Percentiles rank a stretch among this genome's conserved stretches.
phyloP scores from a whole-genome alignment of 345 rosid species.

The Pelargonium nanum region DNA sequence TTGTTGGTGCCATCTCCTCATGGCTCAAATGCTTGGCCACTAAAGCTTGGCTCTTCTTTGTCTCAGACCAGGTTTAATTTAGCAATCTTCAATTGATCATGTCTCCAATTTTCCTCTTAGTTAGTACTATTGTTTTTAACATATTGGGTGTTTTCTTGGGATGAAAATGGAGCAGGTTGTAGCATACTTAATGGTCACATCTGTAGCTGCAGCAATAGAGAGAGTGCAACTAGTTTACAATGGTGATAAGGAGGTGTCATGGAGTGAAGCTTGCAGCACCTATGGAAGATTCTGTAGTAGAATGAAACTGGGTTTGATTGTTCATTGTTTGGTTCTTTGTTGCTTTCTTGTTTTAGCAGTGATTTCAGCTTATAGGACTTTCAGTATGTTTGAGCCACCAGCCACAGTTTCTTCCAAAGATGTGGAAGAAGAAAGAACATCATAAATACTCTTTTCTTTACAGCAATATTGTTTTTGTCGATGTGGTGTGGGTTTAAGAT shows the following conservation, averaged over 20 bases:
- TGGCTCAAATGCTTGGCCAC: conserved; percentile 47
- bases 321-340: conserved; percentile 48
- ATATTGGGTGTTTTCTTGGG: not conserved
- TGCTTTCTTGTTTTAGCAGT: conserved; percentile 53
- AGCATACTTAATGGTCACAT: conserved; percentile 70
- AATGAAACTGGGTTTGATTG: conserved; percentile 43
- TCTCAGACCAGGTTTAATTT: conserved; percentile 87
- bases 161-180: conserved; percentile 31
- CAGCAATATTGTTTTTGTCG: too few relatives aligned
- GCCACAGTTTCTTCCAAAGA: conserved; percentile 22
- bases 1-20: conserved; percentile 37
- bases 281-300: conserved; percentile 52
- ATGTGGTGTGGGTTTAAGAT: too few relatives aligned
- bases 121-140: not conserved
- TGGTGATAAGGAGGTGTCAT: conserved; percentile 58
- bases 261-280: conserved; percentile 73
- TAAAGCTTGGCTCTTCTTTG: conserved; percentile 73
- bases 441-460: not conserved
- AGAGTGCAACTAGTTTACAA: conserved; percentile 47
- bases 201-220: conserved; percentile 63
- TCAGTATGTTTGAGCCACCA: conserved; percentile 61
- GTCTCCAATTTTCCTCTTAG: not conserved
- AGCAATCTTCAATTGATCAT: not conserved
- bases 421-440: conserved; percentile 9
- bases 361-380: conserved; percentile 70